Evolutionary conservation across 2,329 filamentous ascomycete genomes (phyloP).

Genomic region (Cladophialophora psammophila): DNA sequence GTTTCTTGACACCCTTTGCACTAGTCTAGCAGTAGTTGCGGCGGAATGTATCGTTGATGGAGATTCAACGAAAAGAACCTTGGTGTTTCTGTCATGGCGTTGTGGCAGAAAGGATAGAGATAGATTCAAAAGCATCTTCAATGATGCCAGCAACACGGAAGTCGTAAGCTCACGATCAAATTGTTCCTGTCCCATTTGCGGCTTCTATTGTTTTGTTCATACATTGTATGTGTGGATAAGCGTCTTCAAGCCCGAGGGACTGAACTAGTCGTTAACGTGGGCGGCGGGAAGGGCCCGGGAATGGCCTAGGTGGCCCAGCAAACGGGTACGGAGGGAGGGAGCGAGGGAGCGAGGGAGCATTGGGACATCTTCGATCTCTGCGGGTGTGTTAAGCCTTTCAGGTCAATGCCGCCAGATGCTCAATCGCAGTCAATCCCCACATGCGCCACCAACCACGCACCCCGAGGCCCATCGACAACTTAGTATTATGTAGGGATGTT

Average conservation of each 20-base stretch:
- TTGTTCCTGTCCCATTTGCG: neutral
- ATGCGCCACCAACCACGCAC: conserved; percentile 17
- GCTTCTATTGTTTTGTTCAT: neutral
- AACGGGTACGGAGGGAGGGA: neutral
- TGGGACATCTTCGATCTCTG: neutral
- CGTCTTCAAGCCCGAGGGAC: no score
- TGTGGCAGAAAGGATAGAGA: conserved; percentile 1
- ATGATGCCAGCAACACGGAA: neutral
- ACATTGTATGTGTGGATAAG: neutral
- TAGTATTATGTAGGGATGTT: conserved; percentile 10
- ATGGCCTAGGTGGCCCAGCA: neutral
- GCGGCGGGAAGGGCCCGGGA: neutral
- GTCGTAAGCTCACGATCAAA: neutral
- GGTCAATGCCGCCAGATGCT: neutral
- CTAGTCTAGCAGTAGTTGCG: neutral
- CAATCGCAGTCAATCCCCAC: conserved; percentile 10
- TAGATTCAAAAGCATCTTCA: conserved; percentile 12
- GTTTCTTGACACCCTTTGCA: neutral
- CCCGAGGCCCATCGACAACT: neutral
- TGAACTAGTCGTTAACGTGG: neutral
- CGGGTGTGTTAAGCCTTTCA: neutral
- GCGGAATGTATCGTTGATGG: neutral
- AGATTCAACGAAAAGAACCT: neutral
- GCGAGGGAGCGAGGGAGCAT: neutral
- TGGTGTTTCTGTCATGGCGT: neutral